Evolutionary conservation across 352 stramenopile genomes (phyloP).

Genomic region (Globisporangium emineosum): DNA sequence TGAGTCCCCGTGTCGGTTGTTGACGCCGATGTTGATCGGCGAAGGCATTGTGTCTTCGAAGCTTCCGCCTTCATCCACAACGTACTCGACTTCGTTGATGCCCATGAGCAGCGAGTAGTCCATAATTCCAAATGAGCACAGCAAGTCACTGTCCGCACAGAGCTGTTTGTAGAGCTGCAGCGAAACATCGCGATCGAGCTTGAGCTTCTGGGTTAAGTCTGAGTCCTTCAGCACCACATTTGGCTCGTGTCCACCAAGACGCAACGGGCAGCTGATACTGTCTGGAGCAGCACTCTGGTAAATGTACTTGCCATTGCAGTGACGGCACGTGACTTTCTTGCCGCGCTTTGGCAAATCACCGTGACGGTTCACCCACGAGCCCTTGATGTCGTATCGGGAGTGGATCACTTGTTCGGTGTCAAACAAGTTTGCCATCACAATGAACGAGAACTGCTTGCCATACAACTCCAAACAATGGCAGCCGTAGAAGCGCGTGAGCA

Average conservation of each 20-base stretch:
- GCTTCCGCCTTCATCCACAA: constrained; percentile 63
- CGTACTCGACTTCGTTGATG: constrained; percentile 86
- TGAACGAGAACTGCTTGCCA: constrained; percentile 89
- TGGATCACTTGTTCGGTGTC: constrained; percentile 87
- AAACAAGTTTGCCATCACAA: constrained; percentile 93
- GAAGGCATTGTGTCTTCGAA: constrained; percentile 32
- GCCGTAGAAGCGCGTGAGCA: constrained; percentile 89
- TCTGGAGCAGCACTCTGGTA: constrained; percentile 66
- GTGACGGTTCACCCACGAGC: constrained; percentile 87
- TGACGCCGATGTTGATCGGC: constrained; percentile 25
- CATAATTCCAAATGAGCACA: constrained; percentile 90
- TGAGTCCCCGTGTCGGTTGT: constrained; percentile 11
- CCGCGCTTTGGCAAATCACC: constrained; percentile 76
- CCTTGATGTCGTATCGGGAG: constrained; percentile 90
- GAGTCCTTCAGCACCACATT: constrained; percentile 89
- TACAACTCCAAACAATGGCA: constrained; percentile 90
- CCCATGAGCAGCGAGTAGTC: constrained; percentile 91
- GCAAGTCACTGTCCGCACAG: constrained; percentile 73
- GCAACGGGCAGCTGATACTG: constrained; percentile 69
- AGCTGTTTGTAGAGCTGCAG: constrained; percentile 77
- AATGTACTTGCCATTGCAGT: constrained; percentile 86
- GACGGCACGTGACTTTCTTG: constrained; percentile 87
- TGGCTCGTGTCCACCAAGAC: constrained; percentile 78
- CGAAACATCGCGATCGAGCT: constrained; percentile 66
- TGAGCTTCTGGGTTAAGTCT: constrained; percentile 87